Percentiles rank a stretch among this genome's conserved stretches.
phyloP scores from a whole-genome alignment of 164 flowering plant genomes.

The Saururus chinensis region DNA sequence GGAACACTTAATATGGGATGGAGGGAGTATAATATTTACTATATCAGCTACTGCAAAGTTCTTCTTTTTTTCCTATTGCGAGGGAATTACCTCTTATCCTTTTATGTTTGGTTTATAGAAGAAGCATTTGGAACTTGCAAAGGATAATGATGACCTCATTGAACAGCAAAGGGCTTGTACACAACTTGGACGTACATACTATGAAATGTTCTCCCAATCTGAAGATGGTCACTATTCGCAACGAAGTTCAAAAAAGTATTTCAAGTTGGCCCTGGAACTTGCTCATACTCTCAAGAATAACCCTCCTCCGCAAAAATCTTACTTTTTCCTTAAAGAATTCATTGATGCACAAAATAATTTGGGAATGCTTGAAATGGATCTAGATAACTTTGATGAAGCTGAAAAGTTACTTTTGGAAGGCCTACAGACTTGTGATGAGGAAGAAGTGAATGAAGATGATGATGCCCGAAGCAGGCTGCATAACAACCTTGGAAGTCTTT shows the following conservation, averaged over 20 bases:
- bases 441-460: conserved; percentile 66
- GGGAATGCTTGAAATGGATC: conserved; percentile 93
- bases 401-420: conserved; percentile 49
- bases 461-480: conserved; percentile 84
- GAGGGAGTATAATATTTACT: too few relatives aligned
- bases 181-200: conserved; percentile 93
- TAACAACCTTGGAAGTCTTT: conserved; percentile 83
- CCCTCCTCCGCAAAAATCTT: conserved; percentile 21
- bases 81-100: background rate
- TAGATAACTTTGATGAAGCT: conserved; percentile 79
- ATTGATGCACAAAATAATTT: conserved; percentile 88
- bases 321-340: conserved; percentile 62
- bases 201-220: conserved; percentile 59
- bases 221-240: conserved; percentile 55
- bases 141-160: conserved; percentile 48
- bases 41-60: too few relatives aligned
- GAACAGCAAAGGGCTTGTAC: conserved; percentile 97
- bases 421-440: conserved; percentile 75
- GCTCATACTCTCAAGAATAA: conserved; percentile 56
- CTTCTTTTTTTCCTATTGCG: too few relatives aligned
- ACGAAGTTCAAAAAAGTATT: conserved; percentile 79
- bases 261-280: conserved; percentile 66
- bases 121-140: conserved; percentile 83
- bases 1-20: too few relatives aligned
- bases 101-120: conserved; percentile 34